phyloP scores from a whole-genome alignment of 768 basidiomycete species.

The Termitomyces sp. region DNA sequence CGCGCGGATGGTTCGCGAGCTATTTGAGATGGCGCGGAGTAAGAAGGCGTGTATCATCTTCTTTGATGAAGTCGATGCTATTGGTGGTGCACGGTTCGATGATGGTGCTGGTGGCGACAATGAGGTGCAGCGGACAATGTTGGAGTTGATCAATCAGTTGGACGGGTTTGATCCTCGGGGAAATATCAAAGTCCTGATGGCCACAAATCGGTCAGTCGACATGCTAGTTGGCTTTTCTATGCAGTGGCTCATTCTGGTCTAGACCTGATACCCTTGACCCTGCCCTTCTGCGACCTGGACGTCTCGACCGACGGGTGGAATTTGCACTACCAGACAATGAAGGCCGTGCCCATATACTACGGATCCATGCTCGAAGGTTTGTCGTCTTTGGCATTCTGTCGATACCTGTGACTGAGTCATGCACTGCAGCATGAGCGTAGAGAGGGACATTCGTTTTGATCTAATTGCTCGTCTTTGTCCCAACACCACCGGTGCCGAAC shows the following conservation, averaged over 20 bases:
- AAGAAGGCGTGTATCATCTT: conserved; percentile 99
- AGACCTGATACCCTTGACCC: conserved; percentile 99
- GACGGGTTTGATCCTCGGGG: conserved; percentile 98
- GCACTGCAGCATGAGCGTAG: conserved; percentile 82
- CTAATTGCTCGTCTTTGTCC: conserved; percentile 96
- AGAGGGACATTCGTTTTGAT: conserved; percentile 95
- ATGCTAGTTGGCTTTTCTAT: background rate
- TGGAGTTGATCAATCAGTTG: conserved; percentile 97
- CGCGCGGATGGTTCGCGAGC: conserved; percentile 95
- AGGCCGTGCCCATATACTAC: conserved; percentile 93
- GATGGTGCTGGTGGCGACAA: conserved; percentile 99
- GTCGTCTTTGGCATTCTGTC: background rate
- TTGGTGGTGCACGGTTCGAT: conserved; percentile 96
- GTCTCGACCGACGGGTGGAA: conserved; percentile 95
- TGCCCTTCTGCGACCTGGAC: conserved; percentile 90
- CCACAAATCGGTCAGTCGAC: conserved; percentile 81
- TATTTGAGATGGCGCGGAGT: conserved; percentile 98
- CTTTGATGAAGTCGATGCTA: conserved; percentile 98
- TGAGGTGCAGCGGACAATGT: conserved; percentile 98
- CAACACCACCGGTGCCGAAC: conserved; percentile 97
- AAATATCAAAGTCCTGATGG: conserved; percentile 99
- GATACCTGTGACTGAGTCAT: background rate
- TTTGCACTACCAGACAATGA: conserved; percentile 94
- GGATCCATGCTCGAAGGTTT: conserved; percentile 93
- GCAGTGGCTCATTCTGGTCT: conserved; percentile 3